A percentile compares a stretch with the other conserved stretches of the same genome.
Evolutionary conservation across 106 monocot genomes (phyloP).

Genomic region (Allium cepa): DNA sequence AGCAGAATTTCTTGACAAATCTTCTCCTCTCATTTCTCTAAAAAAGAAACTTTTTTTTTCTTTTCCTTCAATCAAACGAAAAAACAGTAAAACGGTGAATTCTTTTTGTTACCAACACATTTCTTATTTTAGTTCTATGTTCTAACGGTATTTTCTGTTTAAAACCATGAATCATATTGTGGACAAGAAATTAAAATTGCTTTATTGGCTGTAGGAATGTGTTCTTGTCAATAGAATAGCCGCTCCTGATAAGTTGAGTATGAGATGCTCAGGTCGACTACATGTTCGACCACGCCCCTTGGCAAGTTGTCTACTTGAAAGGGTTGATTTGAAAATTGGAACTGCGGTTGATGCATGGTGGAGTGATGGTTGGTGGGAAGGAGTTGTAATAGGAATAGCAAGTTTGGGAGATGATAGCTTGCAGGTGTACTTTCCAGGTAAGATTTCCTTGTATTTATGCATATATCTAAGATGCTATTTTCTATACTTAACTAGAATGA

Average conservation of each 20-base stretch:
- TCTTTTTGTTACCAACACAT: too few species aligned
- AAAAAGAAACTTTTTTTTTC: too few species aligned
- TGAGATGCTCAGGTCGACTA: constrained; percentile 54
- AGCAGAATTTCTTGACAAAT: too few species aligned
- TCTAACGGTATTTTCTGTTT: too few species aligned
- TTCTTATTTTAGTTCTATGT: too few species aligned
- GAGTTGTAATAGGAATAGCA: constrained; percentile 51
- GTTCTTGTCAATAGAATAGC: constrained; percentile 50
- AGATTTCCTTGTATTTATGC: not conserved
- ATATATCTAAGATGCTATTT: too few species aligned
- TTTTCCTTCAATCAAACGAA: too few species aligned
- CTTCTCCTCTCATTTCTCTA: too few species aligned
- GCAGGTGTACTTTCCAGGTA: constrained; percentile 90
- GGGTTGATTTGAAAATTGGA: constrained; percentile 34
- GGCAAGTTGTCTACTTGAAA: constrained; percentile 18
- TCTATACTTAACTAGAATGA: too few species aligned
- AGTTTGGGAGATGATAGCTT: constrained; percentile 32
- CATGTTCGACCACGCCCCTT: constrained; percentile 59
- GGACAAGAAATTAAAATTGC: too few species aligned
- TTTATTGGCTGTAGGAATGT: constrained; percentile 57
- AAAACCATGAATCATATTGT: too few species aligned
- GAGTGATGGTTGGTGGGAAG: constrained; percentile 99
- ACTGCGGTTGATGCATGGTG: constrained; percentile 76
- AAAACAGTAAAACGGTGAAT: too few species aligned
- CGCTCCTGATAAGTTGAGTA: constrained; percentile 64